Conservation (phyloP, 768 basidiomycete genomes). For the Leucosporidium creatinivorum region DNA sequence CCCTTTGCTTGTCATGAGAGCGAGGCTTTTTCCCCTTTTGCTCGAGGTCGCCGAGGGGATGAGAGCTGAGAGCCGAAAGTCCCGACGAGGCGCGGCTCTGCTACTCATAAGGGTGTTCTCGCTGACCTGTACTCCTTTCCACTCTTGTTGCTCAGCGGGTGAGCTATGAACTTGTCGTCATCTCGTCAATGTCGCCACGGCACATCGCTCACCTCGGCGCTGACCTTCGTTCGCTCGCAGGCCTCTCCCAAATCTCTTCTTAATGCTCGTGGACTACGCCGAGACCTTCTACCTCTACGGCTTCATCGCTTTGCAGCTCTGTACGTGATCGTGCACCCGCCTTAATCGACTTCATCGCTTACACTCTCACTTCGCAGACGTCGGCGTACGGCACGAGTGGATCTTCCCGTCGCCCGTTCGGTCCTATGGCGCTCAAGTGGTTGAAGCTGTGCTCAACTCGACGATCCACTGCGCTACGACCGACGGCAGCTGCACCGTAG, state of each 20-base stretch:
- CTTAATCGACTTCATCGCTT: neutral
- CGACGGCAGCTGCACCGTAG: constrained; percentile 35
- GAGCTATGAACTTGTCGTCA: too few species aligned
- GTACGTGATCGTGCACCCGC: constrained; percentile 29
- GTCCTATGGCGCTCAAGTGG: constrained; percentile 37
- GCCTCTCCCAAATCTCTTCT: constrained; percentile 61
- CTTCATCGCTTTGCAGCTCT: constrained; percentile 63
- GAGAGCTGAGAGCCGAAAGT: too few species aligned
- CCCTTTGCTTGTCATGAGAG: too few species aligned
- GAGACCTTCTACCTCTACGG: constrained; percentile 73
- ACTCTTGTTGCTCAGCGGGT: too few species aligned
- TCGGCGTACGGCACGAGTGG: constrained; percentile 37
- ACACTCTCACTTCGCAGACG: constrained; percentile 7
- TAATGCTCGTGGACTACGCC: constrained; percentile 58
- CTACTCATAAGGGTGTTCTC: too few species aligned
- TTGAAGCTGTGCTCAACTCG: constrained; percentile 13
- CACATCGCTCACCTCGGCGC: too few species aligned
- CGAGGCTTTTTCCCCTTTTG: too few species aligned
- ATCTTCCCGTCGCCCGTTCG: constrained; percentile 51
- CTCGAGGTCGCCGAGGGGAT: too few species aligned
- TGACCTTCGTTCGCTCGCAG: constrained; percentile 43
- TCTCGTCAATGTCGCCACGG: too few species aligned
- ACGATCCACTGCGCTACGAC: constrained; percentile 34
- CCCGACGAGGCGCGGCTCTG: too few species aligned
- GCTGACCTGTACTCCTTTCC: too few species aligned